These are phyloP conservation scores for Leishmania arabica DNA, from an alignment of 208 protist genomes.

Conservation along the genomic window DNA sequence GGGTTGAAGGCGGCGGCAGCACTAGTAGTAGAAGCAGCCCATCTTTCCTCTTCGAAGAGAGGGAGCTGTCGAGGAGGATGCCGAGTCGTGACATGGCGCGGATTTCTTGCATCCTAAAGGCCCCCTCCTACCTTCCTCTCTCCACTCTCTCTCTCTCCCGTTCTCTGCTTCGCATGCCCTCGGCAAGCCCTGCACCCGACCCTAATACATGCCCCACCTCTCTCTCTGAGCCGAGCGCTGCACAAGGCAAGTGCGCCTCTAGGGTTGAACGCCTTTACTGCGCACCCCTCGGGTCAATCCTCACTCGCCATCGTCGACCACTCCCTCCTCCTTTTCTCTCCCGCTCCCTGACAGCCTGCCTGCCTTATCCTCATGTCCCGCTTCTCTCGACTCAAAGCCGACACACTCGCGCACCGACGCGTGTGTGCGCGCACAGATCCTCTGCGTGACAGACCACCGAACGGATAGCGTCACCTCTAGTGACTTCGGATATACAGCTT, in stretches of 20 bases:
- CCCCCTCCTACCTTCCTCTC: background rate
- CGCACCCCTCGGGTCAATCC: background rate
- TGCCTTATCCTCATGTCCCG: background rate
- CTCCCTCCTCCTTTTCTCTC: background rate
- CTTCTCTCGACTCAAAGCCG: background rate
- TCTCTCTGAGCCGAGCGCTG: background rate
- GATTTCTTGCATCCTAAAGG: background rate
- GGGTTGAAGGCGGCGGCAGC: background rate
- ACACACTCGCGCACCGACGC: background rate
- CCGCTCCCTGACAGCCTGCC: background rate
- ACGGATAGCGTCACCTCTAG: background rate
- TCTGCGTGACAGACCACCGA: background rate
- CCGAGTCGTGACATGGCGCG: background rate
- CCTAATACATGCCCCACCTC: background rate
- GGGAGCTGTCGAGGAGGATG: background rate
- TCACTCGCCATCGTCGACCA: background rate
- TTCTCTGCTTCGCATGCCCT: background rate
- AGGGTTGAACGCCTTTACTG: background rate
- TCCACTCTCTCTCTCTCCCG: background rate
- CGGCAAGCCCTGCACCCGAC: background rate
- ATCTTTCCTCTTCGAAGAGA: background rate
- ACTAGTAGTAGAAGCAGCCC: background rate
- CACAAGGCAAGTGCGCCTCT: background rate
- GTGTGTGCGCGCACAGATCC: background rate
- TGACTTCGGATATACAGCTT: background rate